Conservation (phyloP, 148 eudicot genomes). For the Amaranthus palmeri region DNA sequence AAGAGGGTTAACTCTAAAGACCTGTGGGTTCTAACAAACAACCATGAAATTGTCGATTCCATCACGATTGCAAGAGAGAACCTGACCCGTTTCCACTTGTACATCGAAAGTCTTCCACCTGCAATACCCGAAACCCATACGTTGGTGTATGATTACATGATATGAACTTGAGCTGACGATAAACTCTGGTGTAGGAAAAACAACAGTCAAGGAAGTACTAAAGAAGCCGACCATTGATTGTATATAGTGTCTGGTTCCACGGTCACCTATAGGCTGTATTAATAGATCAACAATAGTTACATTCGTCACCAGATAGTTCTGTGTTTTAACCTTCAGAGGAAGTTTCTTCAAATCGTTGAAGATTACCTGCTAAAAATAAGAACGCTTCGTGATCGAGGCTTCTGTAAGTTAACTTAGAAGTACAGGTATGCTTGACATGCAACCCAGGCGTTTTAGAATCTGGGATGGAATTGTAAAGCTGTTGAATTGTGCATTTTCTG, state of each 20-base stretch:
- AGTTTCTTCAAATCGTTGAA: conserved; percentile 16
- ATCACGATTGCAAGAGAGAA: conserved; percentile 58
- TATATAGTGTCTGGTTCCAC: conserved; percentile 25
- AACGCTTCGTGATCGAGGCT: conserved; percentile 18
- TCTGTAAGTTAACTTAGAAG: conserved; percentile 24
- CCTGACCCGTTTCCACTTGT: conserved; percentile 53
- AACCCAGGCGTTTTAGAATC: conserved; percentile 25
- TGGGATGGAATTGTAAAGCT: conserved; percentile 29
- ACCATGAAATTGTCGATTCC: conserved; percentile 48
- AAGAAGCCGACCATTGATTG: conserved; percentile 22
- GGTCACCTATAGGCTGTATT: not conserved
- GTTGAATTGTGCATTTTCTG: conserved; percentile 8
- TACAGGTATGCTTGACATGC: conserved; percentile 28
- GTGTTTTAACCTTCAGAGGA: conserved; percentile 4
- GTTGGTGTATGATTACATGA: conserved; percentile 61
- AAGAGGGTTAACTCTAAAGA: conserved; percentile 65
- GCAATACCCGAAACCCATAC: conserved; percentile 44
- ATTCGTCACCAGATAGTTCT: not conserved
- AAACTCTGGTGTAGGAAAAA: not conserved
- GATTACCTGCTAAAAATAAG: conserved; percentile 13
- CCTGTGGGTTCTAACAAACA: conserved; percentile 68
- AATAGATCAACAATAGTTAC: conserved; percentile 7
- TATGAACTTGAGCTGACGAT: conserved; percentile 23
- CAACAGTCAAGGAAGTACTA: not conserved
- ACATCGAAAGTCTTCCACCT: conserved; percentile 60